These are phyloP conservation scores for Arthrobotrys pseudoclavata DNA, from an alignment of 2,329 filamentous ascomycete species.

Conservation along the genomic window DNA sequence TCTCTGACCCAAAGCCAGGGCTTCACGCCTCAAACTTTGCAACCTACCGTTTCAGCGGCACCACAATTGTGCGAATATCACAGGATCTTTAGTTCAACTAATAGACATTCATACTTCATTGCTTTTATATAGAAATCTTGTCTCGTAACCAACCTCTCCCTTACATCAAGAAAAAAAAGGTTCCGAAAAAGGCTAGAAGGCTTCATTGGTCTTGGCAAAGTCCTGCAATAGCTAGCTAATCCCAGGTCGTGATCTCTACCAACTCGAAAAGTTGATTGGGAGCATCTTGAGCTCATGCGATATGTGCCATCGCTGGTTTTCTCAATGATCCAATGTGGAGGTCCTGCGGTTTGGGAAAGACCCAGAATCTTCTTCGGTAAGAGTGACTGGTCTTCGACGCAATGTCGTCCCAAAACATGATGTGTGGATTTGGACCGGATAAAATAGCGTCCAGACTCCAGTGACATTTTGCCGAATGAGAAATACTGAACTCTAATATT, in stretches of 20 bases:
- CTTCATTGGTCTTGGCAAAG: not conserved
- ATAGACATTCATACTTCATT: not conserved
- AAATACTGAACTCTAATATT: not conserved
- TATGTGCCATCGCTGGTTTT: not conserved
- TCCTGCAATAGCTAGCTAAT: not conserved
- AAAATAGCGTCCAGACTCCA: slow-evolving; percentile 6
- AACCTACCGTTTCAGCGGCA: slow-evolving; percentile 11
- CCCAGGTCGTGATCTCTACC: not conserved
- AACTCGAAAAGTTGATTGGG: slow-evolving; percentile 16
- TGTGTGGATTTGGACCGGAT: slow-evolving; percentile 4
- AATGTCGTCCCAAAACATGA: slow-evolving; percentile 6
- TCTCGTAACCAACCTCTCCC: slow-evolving; percentile 6
- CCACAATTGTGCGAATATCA: slow-evolving; percentile 1
- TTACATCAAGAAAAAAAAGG: too few species aligned
- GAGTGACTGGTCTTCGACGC: slow-evolving; percentile 26
- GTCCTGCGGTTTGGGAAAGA: slow-evolving; percentile 3
- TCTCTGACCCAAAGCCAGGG: not conserved
- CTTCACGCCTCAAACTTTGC: slow-evolving; percentile 8
- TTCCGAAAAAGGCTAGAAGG: slow-evolving; percentile 2
- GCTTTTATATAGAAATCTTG: slow-evolving; percentile 3
- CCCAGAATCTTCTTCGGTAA: slow-evolving; percentile 24
- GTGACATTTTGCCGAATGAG: not conserved
- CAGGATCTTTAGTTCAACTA: slow-evolving; percentile 9
- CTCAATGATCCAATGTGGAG: slow-evolving; percentile 14
- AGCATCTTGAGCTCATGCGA: not conserved